Percentiles rank a stretch among this genome's conserved stretches.
Evolutionary conservation across 148 eudicot species (phyloP).

Genomic region (Fagopyrum tataricum): DNA sequence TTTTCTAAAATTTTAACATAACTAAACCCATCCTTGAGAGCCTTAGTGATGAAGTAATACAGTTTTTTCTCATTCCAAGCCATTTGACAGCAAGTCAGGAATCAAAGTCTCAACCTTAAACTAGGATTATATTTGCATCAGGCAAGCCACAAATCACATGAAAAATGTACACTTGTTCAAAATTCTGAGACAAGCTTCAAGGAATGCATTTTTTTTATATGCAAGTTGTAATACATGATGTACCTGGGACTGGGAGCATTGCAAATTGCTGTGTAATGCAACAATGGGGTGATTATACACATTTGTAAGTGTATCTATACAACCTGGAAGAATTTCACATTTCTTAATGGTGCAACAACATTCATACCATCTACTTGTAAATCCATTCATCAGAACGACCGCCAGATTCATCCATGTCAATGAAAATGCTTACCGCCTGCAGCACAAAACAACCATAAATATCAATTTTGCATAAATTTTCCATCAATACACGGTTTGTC

Average conservation of each 20-base stretch:
- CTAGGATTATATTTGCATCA: not conserved
- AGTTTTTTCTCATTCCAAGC: too few relatives aligned
- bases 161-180: not conserved
- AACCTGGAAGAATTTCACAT: not conserved
- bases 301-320: not conserved
- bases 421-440: slow-evolving; percentile 95
- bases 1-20: too few relatives aligned
- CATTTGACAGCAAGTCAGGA: too few relatives aligned
- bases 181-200: not conserved
- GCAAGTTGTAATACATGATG: not conserved
- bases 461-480: too few relatives aligned
- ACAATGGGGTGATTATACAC: not conserved
- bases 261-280: not conserved
- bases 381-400: slow-evolving; percentile 96
- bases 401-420: slow-evolving; percentile 91
- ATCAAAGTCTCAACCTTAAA: too few relatives aligned
- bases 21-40: too few relatives aligned
- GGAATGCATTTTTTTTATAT: not conserved
- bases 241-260: not conserved
- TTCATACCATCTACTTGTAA: slow-evolving; percentile 37
- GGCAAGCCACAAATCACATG: not conserved
- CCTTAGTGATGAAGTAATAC: too few relatives aligned
- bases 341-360: not conserved
- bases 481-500: not conserved
- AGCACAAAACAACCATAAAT: not conserved